Conservation (phyloP, 352 stramenopile genomes). For the Pythium periplocum region DNA sequence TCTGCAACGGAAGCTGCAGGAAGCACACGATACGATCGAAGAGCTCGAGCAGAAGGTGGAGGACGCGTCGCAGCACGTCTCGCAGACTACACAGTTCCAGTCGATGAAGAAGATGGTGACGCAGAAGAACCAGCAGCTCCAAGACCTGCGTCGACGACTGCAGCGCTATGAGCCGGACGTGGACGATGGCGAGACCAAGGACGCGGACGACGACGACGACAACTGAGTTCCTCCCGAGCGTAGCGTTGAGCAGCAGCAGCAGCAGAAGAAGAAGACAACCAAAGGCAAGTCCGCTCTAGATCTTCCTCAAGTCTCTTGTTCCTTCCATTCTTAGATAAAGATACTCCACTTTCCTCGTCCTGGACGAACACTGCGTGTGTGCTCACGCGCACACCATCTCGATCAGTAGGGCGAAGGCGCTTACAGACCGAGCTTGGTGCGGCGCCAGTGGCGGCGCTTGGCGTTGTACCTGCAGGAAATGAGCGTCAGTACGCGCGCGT, state of each 20-base stretch:
- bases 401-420: conserved; percentile 14
- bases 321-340: too few relatives aligned
- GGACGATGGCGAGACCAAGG: conserved; percentile 47
- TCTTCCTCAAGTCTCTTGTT: conserved; percentile 4
- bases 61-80: conserved; percentile 58
- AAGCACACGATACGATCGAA: conserved; percentile 42
- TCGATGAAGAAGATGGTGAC: conserved; percentile 77
- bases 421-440: conserved; percentile 99
- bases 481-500: too few relatives aligned
- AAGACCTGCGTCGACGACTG: conserved; percentile 55
- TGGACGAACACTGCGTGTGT: background rate
- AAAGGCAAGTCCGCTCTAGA: conserved; percentile 1
- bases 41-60: conserved; percentile 54
- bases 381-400: conserved; percentile 11
- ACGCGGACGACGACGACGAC: conserved; percentile 42
- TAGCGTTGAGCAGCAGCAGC: conserved; percentile 2
- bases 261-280: conserved; percentile 5
- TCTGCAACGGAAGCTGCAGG: conserved; percentile 53
- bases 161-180: conserved; percentile 72
- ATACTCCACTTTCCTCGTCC: too few relatives aligned
- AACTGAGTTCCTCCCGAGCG: conserved; percentile 2
- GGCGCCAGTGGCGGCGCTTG: conserved; percentile 99
- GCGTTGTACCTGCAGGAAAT: conserved; percentile 89
- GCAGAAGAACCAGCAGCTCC: conserved; percentile 80
- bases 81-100: conserved; percentile 82